phyloP scores from a whole-genome alignment of 352 stramenopile species.

The Phytophthora pseudosyringae region DNA sequence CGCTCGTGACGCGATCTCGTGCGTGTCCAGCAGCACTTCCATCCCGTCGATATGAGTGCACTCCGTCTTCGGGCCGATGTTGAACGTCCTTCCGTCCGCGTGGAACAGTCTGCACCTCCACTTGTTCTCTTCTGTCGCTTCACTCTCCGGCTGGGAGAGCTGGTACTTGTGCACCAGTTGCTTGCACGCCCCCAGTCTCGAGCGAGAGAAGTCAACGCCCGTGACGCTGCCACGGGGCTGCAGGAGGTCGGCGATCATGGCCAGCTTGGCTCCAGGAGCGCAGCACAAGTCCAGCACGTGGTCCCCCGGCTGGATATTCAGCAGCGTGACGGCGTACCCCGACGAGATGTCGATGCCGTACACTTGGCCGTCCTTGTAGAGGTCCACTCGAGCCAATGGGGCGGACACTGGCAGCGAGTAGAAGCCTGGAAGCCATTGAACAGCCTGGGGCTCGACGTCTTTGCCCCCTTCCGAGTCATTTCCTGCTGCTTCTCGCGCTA shows the following conservation, averaged over 20 bases:
- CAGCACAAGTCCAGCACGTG: conserved; percentile 95
- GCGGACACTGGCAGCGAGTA: conserved; percentile 62
- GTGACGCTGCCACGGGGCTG: conserved; percentile 68
- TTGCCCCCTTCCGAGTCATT: neutral
- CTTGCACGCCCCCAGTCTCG: conserved; percentile 85
- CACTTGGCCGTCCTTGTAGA: conserved; percentile 63
- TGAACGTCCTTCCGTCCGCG: conserved; percentile 81
- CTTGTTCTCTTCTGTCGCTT: neutral
- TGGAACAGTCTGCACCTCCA: conserved; percentile 83
- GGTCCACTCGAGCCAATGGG: conserved; percentile 48
- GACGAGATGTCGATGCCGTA: conserved; percentile 89
- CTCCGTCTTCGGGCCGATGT: conserved; percentile 59
- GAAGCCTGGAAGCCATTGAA: conserved; percentile 67
- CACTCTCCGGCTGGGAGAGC: conserved; percentile 50
- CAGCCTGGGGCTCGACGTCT: conserved; percentile 23
- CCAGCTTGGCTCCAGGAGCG: conserved; percentile 93
- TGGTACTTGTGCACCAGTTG: conserved; percentile 94
- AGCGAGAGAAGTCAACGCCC: conserved; percentile 89
- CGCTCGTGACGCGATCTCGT: conserved; percentile 61
- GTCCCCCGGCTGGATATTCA: conserved; percentile 70
- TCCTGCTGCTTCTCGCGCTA: conserved; percentile 25
- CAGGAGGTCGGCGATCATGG: conserved; percentile 89
- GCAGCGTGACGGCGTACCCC: conserved; percentile 67
- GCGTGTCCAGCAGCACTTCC: conserved; percentile 70
- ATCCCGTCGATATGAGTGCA: conserved; percentile 41